Evolutionary conservation across 2,329 filamentous ascomycete species (phyloP).

Genomic region (Pseudonectria foliicola): DNA sequence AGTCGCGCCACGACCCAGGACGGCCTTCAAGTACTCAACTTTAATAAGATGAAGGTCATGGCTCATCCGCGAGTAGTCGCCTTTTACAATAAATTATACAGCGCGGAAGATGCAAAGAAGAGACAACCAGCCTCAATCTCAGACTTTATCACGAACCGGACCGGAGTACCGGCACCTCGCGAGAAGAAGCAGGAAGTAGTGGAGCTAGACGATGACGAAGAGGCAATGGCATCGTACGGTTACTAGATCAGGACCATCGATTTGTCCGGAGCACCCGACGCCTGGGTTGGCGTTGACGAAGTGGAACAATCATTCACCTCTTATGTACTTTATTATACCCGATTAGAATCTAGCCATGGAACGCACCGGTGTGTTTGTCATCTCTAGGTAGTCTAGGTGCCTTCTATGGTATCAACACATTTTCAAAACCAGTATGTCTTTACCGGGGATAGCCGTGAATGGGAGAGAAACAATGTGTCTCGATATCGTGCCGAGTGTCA

Average conservation of each 20-base stretch:
- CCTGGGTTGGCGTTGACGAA: too few species aligned
- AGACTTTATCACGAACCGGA: slow-evolving; percentile 32
- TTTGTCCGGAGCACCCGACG: neutral
- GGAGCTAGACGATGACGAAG: slow-evolving; percentile 43
- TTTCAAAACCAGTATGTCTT: too few species aligned
- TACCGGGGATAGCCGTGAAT: too few species aligned
- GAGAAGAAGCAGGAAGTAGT: slow-evolving; percentile 17
- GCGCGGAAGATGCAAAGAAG: slow-evolving; percentile 51
- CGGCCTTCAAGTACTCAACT: slow-evolving; percentile 80
- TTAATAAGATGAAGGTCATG: slow-evolving; percentile 87
- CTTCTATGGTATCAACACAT: too few species aligned
- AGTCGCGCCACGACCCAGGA: slow-evolving; percentile 84
- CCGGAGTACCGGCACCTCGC: slow-evolving; percentile 15
- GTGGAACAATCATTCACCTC: too few species aligned
- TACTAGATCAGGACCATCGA: slow-evolving; percentile 18
- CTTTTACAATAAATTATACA: slow-evolving; percentile 80
- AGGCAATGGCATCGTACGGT: slow-evolving; percentile 40
- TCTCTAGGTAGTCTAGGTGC: too few species aligned
- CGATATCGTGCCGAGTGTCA: too few species aligned
- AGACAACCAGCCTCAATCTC: slow-evolving; percentile 28
- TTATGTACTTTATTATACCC: neutral
- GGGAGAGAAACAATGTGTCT: too few species aligned
- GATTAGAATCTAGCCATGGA: neutral
- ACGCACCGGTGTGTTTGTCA: too few species aligned
- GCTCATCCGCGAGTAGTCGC: slow-evolving; percentile 79